A percentile compares a stretch with the other conserved stretches of the same genome.
Evolutionary conservation across 306 rosid species (phyloP).

Genomic region (Prunus armeniaca): DNA sequence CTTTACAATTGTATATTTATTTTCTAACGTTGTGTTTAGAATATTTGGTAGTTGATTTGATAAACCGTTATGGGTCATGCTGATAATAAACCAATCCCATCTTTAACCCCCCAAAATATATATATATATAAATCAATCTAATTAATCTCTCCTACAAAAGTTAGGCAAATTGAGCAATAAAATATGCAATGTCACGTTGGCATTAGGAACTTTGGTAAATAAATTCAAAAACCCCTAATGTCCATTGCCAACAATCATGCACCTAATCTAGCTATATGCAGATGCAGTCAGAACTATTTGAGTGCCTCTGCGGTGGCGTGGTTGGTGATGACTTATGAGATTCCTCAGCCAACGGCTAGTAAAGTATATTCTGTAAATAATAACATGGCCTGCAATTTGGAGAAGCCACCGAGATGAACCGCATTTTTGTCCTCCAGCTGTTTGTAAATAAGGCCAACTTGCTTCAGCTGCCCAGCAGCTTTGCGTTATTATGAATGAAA

Average conservation of each 20-base stretch:
- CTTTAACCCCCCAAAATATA: not conserved
- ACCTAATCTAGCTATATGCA: not conserved
- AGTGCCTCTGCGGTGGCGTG: not conserved
- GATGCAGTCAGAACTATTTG: not conserved
- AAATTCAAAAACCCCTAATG: not conserved
- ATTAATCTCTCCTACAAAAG: not conserved
- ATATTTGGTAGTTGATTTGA: slow-evolving; percentile 17
- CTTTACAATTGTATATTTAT: not conserved
- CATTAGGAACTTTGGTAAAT: not conserved
- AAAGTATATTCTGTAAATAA: not conserved
- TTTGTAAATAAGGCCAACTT: not conserved
- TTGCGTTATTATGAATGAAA: not conserved
- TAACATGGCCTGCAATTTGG: slow-evolving; percentile 5
- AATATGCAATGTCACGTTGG: not conserved
- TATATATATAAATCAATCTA: not conserved
- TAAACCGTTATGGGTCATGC: slow-evolving; percentile 8
- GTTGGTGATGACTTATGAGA: not conserved
- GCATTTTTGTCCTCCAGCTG: slow-evolving; percentile 12
- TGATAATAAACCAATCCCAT: slow-evolving; percentile 10
- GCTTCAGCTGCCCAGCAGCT: not conserved
- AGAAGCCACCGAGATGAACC: slow-evolving; percentile 8
- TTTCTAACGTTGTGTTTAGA: not conserved
- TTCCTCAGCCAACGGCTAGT: slow-evolving; percentile 4
- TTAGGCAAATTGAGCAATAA: not conserved
- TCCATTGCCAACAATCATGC: slow-evolving; percentile 3